Base-by-base conservation (phyloP, 1,284 basidiomycete species). In the Erythrobasidium hasegawianum region DNA sequence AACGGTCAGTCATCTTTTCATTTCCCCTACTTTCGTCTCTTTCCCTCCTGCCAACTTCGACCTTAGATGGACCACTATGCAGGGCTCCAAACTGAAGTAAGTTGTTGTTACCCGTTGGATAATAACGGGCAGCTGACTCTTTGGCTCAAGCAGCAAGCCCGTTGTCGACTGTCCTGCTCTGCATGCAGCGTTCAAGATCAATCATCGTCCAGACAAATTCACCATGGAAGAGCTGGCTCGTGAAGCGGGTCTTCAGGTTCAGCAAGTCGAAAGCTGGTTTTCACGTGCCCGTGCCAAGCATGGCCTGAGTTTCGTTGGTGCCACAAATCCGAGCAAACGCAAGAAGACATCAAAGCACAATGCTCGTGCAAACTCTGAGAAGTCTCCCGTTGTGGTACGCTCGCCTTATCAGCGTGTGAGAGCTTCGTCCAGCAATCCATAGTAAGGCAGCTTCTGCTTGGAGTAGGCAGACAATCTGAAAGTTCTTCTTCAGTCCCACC, bases 11-110 rank as follows among this genome's bases (percentile, higher is more conserved):
- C 33, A 33, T 4, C 33, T 33, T 33, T 29, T 24, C 26, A 53
- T 29, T 29, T 26, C 26, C 26, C 45, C 45, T 47, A 20, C 50
- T 29, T 53, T 53, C 50, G 50, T 53, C 50, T 53, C 22, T 29
- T 47, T 47, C 43, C 22, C 16, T 24, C 16, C 20, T 26, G 8
- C 22, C 22, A 29, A 53, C 50, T 29, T 20, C 7, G 26, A 2
- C n/a, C n/a, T n/a, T n/a, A n/a, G n/a, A n/a, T n/a, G n/a, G n/a
- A n/a, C n/a, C n/a, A n/a, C n/a, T n/a, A n/a, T n/a, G n/a, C n/a
- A n/a, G n/a, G n/a, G n/a, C n/a, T n/a, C n/a, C n/a, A n/a, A n/a
- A n/a, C n/a, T n/a, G n/a, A n/a, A n/a, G n/a, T n/a, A n/a, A n/a
- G n/a, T n/a, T n/a, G n/a, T n/a, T n/a, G n/a, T n/a, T n/a, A n/a